A percentile compares a stretch with the other conserved stretches of the same genome.
Evolutionary conservation across 306 rosid genomes (phyloP).

Genomic region (Quercus robur): DNA sequence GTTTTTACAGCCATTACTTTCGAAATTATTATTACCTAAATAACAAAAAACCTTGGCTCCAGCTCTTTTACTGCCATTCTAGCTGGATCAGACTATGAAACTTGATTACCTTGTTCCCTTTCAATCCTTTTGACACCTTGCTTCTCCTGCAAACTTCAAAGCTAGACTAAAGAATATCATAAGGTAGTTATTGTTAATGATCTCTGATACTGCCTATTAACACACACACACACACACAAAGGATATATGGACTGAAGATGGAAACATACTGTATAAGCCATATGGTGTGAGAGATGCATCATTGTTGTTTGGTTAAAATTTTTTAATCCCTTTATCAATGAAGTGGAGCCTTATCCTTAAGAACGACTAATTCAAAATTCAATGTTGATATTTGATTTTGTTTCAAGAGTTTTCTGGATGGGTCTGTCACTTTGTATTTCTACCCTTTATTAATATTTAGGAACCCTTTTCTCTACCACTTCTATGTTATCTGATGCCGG

Average conservation of each 20-base stretch:
- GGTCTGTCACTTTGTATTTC: neutral
- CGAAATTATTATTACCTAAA: neutral
- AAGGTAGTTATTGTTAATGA: neutral
- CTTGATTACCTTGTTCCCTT: neutral
- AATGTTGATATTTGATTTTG: neutral
- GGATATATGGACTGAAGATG: neutral
- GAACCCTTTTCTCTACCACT: neutral
- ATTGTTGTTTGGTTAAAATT: neutral
- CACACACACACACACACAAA: neutral
- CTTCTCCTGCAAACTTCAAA: neutral
- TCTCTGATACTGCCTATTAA: neutral
- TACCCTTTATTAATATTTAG: neutral
- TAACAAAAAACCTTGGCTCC: neutral
- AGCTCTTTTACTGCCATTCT: neutral
- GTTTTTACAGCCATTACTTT: neutral
- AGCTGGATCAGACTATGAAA: neutral
- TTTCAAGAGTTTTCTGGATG: neutral
- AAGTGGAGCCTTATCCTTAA: neutral
- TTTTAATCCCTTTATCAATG: neutral
- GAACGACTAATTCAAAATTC: neutral
- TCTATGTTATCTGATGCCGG: constrained; percentile 13
- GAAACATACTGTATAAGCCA: neutral
- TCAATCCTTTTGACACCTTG: neutral
- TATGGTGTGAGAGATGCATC: neutral
- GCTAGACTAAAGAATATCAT: neutral